These are phyloP conservation scores for Physocladia obscura DNA, from an alignment of 192 early-diverging fungal species.

Conservation along the genomic window DNA sequence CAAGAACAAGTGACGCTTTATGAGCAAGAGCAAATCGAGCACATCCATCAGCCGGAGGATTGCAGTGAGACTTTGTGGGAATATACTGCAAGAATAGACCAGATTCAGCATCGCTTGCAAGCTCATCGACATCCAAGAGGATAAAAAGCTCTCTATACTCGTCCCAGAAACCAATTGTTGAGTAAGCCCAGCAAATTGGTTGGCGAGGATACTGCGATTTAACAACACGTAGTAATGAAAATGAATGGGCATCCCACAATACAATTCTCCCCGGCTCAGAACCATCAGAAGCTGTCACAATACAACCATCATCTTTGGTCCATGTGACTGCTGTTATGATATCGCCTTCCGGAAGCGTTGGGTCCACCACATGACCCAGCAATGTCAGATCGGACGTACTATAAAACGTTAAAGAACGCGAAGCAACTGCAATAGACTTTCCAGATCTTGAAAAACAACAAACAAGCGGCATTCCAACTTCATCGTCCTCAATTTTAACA, in stretches of 20 bases:
- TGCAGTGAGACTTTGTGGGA: slow-evolving; percentile 20
- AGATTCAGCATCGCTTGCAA: slow-evolving; percentile 27
- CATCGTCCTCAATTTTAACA: slow-evolving; percentile 3
- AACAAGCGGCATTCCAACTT: slow-evolving; percentile 18
- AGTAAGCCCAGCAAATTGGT: slow-evolving; percentile 20
- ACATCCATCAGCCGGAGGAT: slow-evolving; percentile 30
- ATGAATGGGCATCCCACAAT: slow-evolving; percentile 29
- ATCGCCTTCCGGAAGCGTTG: slow-evolving; percentile 24
- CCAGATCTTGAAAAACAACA: slow-evolving; percentile 28
- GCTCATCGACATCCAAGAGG: slow-evolving; percentile 32
- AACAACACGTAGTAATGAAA: slow-evolving; percentile 22
- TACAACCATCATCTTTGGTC: slow-evolving; percentile 35
- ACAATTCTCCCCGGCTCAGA: slow-evolving; percentile 31
- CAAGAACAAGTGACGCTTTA: slow-evolving; percentile 19
- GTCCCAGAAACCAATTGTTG: slow-evolving; percentile 35
- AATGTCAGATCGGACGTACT: neutral
- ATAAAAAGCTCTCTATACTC: slow-evolving; percentile 32
- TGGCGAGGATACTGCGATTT: slow-evolving; percentile 34
- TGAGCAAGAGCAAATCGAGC: slow-evolving; percentile 31
- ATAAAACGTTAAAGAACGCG: slow-evolving; percentile 18
- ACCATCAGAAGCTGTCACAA: slow-evolving; percentile 33
- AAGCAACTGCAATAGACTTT: slow-evolving; percentile 16
- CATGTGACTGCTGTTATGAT: slow-evolving; percentile 31
- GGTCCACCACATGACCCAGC: slow-evolving; percentile 8
- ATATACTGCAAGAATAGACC: slow-evolving; percentile 36